These are phyloP conservation scores for Chlorella sp. DNA, from an alignment of 139 green algal species.

Conservation along the genomic window DNA sequence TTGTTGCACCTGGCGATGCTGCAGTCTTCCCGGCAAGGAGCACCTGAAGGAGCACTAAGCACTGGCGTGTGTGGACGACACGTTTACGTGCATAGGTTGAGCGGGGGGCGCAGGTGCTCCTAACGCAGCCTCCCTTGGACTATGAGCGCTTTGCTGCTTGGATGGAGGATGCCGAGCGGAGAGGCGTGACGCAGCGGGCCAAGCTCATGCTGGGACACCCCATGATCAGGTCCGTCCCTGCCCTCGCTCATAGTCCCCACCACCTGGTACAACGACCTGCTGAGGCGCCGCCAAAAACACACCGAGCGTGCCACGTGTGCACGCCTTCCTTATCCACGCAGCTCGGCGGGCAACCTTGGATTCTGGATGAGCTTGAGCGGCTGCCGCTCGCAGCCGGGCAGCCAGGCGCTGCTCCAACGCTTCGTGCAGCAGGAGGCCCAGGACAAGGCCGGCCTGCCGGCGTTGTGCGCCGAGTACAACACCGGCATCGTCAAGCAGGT, in stretches of 20 bases:
- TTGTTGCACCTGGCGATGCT: too few species aligned
- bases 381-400: background rate
- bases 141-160: slow-evolving; percentile 44
- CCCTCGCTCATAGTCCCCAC: too few species aligned
- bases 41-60: too few species aligned
- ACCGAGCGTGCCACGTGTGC: too few species aligned
- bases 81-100: too few species aligned
- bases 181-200: slow-evolving; percentile 13
- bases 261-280: too few species aligned
- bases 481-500: too few species aligned
- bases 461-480: background rate
- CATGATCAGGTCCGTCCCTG: slow-evolving; percentile 24
- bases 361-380: background rate
- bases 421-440: background rate
- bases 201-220: slow-evolving; percentile 58
- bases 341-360: background rate
- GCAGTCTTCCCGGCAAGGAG: too few species aligned
- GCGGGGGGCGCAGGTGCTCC: slow-evolving; percentile 44
- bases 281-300: too few species aligned
- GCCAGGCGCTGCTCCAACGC: background rate
- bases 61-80: too few species aligned
- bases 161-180: slow-evolving; percentile 34
- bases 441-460: background rate
- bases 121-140: slow-evolving; percentile 72
- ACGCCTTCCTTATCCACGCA: too few species aligned